A percentile compares a stretch with the other conserved stretches of the same genome.
Evolutionary conservation across 75 land plant genomes (phyloP).

Genomic region (Gnetum montanum): DNA sequence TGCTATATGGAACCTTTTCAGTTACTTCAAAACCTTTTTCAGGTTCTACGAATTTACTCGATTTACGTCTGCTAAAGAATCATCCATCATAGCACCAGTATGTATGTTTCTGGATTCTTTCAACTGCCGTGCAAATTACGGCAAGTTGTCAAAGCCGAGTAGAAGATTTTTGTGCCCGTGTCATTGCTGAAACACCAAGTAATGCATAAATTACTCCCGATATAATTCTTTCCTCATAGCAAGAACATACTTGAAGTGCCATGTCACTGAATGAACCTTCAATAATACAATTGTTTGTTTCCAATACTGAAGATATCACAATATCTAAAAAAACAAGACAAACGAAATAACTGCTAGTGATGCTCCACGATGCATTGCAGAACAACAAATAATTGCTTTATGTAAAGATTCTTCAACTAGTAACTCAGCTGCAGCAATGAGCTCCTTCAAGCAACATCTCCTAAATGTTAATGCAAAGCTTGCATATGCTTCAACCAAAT

Average conservation of each 20-base stretch:
- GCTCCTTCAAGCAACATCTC: constrained; percentile 70
- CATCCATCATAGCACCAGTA: background rate
- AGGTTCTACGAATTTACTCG: background rate
- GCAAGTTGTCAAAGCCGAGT: constrained; percentile 83
- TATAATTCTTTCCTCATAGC: constrained; percentile 65
- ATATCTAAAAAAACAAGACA: constrained; percentile 86
- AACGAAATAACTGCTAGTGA: constrained; percentile 94
- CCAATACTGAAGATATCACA: constrained; percentile 39
- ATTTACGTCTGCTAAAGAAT: too few relatives aligned
- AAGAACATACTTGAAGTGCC: constrained; percentile 45
- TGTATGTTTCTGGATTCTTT: constrained; percentile 14
- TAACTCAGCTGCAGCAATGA: constrained; percentile 65
- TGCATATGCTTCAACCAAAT: constrained; percentile 88
- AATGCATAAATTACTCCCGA: constrained; percentile 80
- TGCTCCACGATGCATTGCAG: constrained; percentile 98
- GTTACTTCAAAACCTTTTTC: background rate
- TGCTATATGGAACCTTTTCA: background rate
- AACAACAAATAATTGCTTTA: constrained; percentile 89
- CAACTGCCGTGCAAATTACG: constrained; percentile 64
- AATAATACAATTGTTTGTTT: constrained; percentile 14
- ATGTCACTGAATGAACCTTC: constrained; percentile 43
- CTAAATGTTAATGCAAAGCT: constrained; percentile 73
- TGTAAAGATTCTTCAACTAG: constrained; percentile 78
- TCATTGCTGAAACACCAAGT: constrained; percentile 92
- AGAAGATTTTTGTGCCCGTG: constrained; percentile 87